Evolutionary conservation across 345 rosid species (phyloP), one percentile per base, ranked within the genome.

Genomic region (Mercurialis annua): DNA sequence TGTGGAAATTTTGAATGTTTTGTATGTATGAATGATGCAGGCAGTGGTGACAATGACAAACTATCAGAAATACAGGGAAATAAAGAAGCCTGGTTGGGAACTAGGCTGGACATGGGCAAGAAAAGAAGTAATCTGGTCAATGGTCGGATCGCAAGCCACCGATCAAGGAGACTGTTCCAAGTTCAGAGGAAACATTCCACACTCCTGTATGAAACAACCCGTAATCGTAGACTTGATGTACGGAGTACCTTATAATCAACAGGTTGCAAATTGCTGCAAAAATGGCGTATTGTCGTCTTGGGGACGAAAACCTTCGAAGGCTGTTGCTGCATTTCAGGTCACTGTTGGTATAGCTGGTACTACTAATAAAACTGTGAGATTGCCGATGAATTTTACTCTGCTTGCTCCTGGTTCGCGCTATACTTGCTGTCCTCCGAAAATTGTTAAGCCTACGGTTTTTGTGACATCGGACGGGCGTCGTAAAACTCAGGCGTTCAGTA

Each of bases 141-240:
- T 90, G 85, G 79, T 67, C 8, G 96, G 92, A 57, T 83, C 84
- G 24, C 92, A 87, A 79, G 77, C 96, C 36, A 89, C 81, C 18
- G 90, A 87, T 38, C 96, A 85, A 79, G 96, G 92, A 71, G 96
- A 87, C 48, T 87, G 92, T 62, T 85, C 96, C 30, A 84, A 81
- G 80, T 82, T 87, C 86, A 84, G 82, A 73, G 82, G 73, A 59
- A 81, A 20, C 67, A 79, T 77, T 56, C 96, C 96, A 10, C 96
- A 87, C 67, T 87, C 88, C 49, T 84, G 90, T 59, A 77, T 56
- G 65, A 80, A 38, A 26, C 73, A n/a, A 2, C 92, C 90, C 56
- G 63, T 65, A 47, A 82, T 85, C 42, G 81, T 89, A 48, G 96
- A 87, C 73, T 78, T 89, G 76, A 82, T 87, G 24, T 87, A 89